Evolutionary conservation across 768 basidiomycete species (phyloP), one percentile per base, ranked within the genome.

Genomic region (Termitomyces sp.): DNA sequence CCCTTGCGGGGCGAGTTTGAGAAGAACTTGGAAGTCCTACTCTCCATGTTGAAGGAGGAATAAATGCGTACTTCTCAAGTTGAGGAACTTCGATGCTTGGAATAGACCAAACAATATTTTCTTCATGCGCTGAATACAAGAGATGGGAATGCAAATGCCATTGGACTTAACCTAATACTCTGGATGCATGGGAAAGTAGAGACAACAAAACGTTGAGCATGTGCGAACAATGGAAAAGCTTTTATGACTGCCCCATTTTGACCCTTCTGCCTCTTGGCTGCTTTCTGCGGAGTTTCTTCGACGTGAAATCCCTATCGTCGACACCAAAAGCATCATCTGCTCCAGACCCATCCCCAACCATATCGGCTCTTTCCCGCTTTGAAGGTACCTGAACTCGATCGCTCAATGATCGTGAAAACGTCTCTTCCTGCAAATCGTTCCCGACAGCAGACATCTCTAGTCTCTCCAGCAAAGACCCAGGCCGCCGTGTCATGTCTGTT

Each of bases 321-420:
- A 51, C 64, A 31, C 72, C 73, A 47, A 68, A 67, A 3, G 62
- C 56, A 8, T 54, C 52, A 28, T 69, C 67, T 26, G 40, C 37
- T 26, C 35, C 46, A 43, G 56, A 62, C 6, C 53, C 45, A 45
- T 60, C 50, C 1, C 56, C 53, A 11, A 45, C 53, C 66, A 71
- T 66, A n/a, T 74, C 73, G 0, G 73, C 71, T 31, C 69, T 65
- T 56, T 73, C 73, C 56, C 76, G 65, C 61, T 78, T 78, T 31
- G 72, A 67, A 9, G 75, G 75, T 23, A 76, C 67, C 45, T 68
- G 65, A 2, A 76, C 68, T 52, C 76, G 64, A 43, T 76, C 75
- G 28, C 71, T 68, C 56, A 77, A 63, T 2, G 75, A 73, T 30
- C 65, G 64, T 15, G 69, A 58, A 15, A 50, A 54, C 28, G 53